Evolutionary conservation across 352 stramenopile genomes (phyloP), one percentile per base, ranked within the genome.

Genomic region (Globisporangium acanthophoron): DNA sequence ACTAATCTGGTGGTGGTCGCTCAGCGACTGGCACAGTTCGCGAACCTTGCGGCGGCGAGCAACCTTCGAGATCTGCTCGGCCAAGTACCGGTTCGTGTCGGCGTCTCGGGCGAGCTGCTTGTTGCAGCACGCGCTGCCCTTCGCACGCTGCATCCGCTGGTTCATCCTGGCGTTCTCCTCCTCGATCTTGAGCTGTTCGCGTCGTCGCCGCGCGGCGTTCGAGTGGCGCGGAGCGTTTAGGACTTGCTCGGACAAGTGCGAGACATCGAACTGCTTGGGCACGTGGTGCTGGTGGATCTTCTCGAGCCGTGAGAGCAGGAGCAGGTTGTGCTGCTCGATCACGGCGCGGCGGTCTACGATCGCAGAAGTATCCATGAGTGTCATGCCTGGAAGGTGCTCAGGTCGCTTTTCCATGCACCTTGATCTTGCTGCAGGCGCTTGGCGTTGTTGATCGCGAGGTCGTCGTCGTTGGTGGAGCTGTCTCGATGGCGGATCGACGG

Each of bases 201-300:
- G 64, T 0, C 70, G 62, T 44, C 71, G 73, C 1, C 59, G 27
- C 0, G 37, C 24, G 0, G 61, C 65, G 57, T 87, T 86, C 21
- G 73, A 67, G 0, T 67, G 58, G 0, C 71, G 62, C 5, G 71
- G 70, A 3, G 71, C 73, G 31, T 69, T 75, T 20, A 76, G 58
- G 21, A 82, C 59, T 12, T 71, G 69, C 7, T 80, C 65, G 0
- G 59, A 67, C 40, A 84, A 71, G 46, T 85, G 79, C 4, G 75
- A 87, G 37, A 87, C 61, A 37, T 89, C 79, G 37, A 82, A 87
- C 43, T 78, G 70, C 58, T 82, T 84, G 13, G 76, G 79, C 0
- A 85, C 7, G 31, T 78, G 67, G 35, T 65, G 62, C 35, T 67
- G 49, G 52, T 87, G 79, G 50, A 87, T 87, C 7, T 65, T 66